These are phyloP conservation scores for Parascedosporium putredinis DNA, from an alignment of 2,329 filamentous ascomycete genomes.

Conservation along the genomic window DNA sequence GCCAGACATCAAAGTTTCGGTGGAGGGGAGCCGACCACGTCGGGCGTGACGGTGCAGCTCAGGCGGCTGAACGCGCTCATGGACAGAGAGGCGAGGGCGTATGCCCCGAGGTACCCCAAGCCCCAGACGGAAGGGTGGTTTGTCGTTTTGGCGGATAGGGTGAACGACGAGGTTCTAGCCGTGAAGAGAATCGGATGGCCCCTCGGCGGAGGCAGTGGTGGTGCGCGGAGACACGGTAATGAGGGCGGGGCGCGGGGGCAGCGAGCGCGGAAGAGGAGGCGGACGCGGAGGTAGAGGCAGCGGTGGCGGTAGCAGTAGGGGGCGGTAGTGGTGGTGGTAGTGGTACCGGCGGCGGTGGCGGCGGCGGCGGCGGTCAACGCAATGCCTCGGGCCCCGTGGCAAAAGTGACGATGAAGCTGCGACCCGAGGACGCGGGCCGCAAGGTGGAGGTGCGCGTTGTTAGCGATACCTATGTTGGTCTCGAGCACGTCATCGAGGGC, in stretches of 20 bases:
- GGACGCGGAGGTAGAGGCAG: background rate
- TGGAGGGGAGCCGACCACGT: conserved; percentile 32
- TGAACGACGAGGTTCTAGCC: conserved; percentile 67
- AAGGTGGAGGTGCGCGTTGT: conserved; percentile 65
- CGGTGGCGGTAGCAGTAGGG: background rate
- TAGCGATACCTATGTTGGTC: conserved; percentile 79
- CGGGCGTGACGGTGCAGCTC: conserved; percentile 51
- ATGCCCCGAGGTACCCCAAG: conserved; percentile 84
- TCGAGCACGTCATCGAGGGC: conserved; percentile 43
- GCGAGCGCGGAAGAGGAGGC: conserved; percentile 11
- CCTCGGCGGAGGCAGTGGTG: conserved; percentile 13
- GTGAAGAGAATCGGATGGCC: conserved; percentile 78
- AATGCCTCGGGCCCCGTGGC: conserved; percentile 38
- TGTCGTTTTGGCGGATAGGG: conserved; percentile 59
- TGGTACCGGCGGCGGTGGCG: conserved; percentile 15
- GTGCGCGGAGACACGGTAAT: conserved; percentile 14
- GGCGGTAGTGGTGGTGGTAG: conserved; percentile 10
- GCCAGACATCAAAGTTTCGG: conserved; percentile 55
- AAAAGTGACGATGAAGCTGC: conserved; percentile 47
- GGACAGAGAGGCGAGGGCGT: conserved; percentile 63
- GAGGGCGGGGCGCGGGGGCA: conserved; percentile 14
- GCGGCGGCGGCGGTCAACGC: conserved; percentile 20
- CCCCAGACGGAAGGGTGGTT: conserved; percentile 93
- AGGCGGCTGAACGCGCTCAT: conserved; percentile 55
- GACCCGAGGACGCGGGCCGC: conserved; percentile 38